Conservation (phyloP, 306 rosid genomes). For the barrel medic (Medicago truncatula) region DNA sequence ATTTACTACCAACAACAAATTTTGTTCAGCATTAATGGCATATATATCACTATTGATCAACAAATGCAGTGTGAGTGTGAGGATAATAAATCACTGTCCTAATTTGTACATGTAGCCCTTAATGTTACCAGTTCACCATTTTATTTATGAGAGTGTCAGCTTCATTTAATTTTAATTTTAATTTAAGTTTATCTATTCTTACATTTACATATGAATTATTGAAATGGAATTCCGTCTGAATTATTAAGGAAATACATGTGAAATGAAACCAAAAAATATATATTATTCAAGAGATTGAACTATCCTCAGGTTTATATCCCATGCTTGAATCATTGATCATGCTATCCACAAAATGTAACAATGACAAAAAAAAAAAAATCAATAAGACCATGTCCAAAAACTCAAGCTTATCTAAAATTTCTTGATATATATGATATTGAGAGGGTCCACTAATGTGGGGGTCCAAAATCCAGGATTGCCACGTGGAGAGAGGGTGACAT, state of each 20-base stretch:
- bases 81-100: neutral
- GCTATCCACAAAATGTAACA: neutral
- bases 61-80: neutral
- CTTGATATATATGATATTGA: neutral
- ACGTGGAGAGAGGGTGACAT: slow-evolving; percentile 61
- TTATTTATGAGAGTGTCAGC: neutral
- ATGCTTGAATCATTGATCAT: slow-evolving; percentile 7
- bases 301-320: slow-evolving; percentile 28
- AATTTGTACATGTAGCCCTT: too few species aligned
- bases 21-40: slow-evolving; percentile 18
- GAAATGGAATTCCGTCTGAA: neutral
- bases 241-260: neutral
- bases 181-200: neutral
- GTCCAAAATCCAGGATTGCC: slow-evolving; percentile 45
- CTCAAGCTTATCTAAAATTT: slow-evolving; percentile 45
- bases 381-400: slow-evolving; percentile 28
- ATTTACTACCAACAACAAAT: slow-evolving; percentile 1
- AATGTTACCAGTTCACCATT: slow-evolving; percentile 1
- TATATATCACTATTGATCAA: neutral
- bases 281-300: neutral
- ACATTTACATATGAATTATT: neutral
- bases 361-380: slow-evolving; percentile 2
- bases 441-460: slow-evolving; percentile 31
- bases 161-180: neutral
- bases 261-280: neutral